A percentile compares a stretch with the other conserved stretches of the same genome.
Conservation (phyloP, 2,329 filamentous ascomycete species). For the Xylariaceae sp. region DNA sequence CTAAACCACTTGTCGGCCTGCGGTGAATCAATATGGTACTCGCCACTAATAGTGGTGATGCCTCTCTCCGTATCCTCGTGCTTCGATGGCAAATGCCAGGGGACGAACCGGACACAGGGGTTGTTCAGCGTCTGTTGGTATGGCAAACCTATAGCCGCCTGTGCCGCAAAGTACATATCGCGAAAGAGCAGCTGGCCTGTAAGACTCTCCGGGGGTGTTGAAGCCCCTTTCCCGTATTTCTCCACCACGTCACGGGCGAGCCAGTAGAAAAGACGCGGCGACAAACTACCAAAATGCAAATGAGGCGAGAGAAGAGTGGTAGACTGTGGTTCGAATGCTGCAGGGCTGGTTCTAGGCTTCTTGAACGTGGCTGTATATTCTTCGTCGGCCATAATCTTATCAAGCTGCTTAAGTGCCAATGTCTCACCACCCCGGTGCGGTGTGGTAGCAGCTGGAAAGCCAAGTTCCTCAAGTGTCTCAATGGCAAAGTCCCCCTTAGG, state of each 20-base stretch:
- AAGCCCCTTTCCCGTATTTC: slow-evolving; percentile 50
- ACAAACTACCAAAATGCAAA: slow-evolving; percentile 68
- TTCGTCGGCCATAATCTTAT: slow-evolving; percentile 54
- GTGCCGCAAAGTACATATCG: slow-evolving; percentile 79
- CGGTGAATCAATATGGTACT: slow-evolving; percentile 58
- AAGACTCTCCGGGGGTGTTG: slow-evolving; percentile 61
- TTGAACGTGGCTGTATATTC: slow-evolving; percentile 68
- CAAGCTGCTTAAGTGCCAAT: slow-evolving; percentile 53
- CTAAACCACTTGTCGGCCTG: slow-evolving; percentile 61
- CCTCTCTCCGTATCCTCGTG: slow-evolving; percentile 36
- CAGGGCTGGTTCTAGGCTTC: slow-evolving; percentile 70
- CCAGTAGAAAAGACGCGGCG: slow-evolving; percentile 69
- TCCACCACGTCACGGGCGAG: slow-evolving; percentile 58
- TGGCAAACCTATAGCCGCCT: slow-evolving; percentile 58
- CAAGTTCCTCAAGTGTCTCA: slow-evolving; percentile 67
- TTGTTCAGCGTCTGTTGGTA: slow-evolving; percentile 65
- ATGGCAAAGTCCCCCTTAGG: slow-evolving; percentile 63
- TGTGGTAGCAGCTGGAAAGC: slow-evolving; percentile 59
- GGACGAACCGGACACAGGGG: slow-evolving; percentile 64
- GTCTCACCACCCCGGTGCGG: slow-evolving; percentile 68
- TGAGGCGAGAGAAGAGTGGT: slow-evolving; percentile 70
- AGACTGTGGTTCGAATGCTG: slow-evolving; percentile 65
- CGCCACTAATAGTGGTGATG: slow-evolving; percentile 47
- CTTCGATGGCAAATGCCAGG: slow-evolving; percentile 69
- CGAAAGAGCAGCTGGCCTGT: slow-evolving; percentile 70